Evolutionary conservation across 768 basidiomycete species (phyloP).

Genomic region (Psilocybe cyanescens): DNA sequence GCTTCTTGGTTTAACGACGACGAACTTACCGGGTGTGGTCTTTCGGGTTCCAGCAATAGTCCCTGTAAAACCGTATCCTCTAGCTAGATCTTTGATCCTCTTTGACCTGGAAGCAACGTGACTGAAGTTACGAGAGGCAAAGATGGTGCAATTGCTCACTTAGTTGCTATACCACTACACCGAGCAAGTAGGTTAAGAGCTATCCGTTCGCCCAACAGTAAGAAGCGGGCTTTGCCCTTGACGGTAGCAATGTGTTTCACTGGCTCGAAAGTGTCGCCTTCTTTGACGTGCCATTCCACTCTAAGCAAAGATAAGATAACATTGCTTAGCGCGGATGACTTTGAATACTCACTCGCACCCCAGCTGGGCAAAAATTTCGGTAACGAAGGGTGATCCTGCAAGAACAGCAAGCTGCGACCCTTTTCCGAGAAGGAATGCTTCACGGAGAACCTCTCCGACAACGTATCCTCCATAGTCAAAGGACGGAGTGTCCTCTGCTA

Average conservation of each 20-base stretch:
- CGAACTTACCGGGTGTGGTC: constrained; percentile 80
- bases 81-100: constrained; percentile 77
- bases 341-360: constrained; percentile 78
- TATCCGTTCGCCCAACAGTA: constrained; percentile 91
- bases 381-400: constrained; percentile 95
- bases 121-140: not conserved
- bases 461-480: constrained; percentile 98
- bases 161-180: constrained; percentile 96
- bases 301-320: constrained; percentile 41
- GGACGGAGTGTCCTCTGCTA: constrained; percentile 92
- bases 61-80: constrained; percentile 79
- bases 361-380: constrained; percentile 87
- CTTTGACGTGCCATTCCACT: constrained; percentile 91
- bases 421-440: constrained; percentile 92
- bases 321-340: not conserved
- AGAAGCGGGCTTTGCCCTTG: constrained; percentile 81
- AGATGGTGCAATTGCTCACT: constrained; percentile 50
- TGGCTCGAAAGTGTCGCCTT: constrained; percentile 83
- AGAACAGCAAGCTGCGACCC: constrained; percentile 78
- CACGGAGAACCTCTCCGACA: constrained; percentile 86
- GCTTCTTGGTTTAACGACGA: not conserved
- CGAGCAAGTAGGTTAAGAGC: constrained; percentile 92
- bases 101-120: constrained; percentile 63
- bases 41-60: constrained; percentile 95
- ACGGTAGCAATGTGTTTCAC: constrained; percentile 90